phyloP scores from a whole-genome alignment of 2,329 filamentous ascomycete genomes.

The Scopulariopsis brevicaulis region DNA sequence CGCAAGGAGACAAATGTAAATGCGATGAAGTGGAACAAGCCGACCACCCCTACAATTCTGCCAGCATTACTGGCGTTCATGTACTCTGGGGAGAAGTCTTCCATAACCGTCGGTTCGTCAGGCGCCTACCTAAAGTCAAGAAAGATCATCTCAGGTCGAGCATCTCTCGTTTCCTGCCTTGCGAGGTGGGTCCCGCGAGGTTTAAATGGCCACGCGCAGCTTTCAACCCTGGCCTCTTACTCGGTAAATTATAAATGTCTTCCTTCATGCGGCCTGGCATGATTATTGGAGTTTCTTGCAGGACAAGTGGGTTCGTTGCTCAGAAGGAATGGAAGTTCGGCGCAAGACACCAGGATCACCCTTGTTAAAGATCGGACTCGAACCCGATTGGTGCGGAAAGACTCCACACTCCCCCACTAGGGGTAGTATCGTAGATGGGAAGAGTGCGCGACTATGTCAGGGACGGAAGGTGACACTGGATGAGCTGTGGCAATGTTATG shows the following conservation, averaged over 20 bases:
- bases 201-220: background rate
- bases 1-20: constrained; percentile 12
- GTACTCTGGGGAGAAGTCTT: constrained; percentile 4
- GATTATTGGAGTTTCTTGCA: background rate
- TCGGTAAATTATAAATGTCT: too few relatives aligned
- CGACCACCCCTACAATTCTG: constrained; percentile 9
- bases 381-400: background rate
- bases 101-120: background rate
- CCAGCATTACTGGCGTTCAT: constrained; percentile 7
- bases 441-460: background rate
- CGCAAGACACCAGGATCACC: background rate
- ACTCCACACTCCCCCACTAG: background rate
- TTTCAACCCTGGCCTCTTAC: background rate
- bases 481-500: background rate
- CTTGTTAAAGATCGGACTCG: background rate
- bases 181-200: background rate
- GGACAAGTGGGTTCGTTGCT: background rate
- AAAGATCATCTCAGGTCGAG: background rate
- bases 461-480: background rate
- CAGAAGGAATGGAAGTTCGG: background rate
- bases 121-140: background rate
- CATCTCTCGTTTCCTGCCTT: background rate
- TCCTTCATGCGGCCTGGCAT: background rate
- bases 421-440: background rate
- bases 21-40: constrained; percentile 11